Evolutionary conservation across 257 asterid species (phyloP).

Genomic region (Capsicum pubescens): DNA sequence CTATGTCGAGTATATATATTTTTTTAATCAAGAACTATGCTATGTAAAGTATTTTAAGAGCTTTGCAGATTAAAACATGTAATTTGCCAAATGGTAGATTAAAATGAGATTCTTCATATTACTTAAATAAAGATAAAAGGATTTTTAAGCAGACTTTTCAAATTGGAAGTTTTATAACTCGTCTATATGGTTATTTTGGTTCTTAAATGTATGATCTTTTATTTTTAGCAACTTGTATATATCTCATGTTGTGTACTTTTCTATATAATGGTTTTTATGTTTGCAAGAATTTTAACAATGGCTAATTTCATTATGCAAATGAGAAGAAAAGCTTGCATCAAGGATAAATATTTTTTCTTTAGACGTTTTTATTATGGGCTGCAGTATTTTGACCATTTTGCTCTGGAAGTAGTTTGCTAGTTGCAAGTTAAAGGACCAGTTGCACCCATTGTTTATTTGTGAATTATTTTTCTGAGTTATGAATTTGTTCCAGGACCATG

Average conservation of each 20-base stretch:
- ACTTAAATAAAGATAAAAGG: not conserved
- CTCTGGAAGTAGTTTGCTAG: conserved; percentile 1
- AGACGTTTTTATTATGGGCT: not conserved
- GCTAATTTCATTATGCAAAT: not conserved
- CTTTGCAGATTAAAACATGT: no score
- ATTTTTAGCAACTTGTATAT: not conserved
- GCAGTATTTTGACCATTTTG: conserved; percentile 18
- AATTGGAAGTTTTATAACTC: not conserved
- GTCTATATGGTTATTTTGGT: not conserved
- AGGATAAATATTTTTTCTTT: not conserved
- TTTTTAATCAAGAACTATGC: no score
- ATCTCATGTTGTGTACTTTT: not conserved
- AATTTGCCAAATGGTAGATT: no score
- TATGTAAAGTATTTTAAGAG: no score
- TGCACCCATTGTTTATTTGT: not conserved
- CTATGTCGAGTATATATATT: no score
- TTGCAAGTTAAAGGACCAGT: not conserved
- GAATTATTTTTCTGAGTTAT: conserved; percentile 2
- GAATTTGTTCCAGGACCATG: conserved; percentile 59
- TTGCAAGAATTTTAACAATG: not conserved
- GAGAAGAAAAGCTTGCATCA: not conserved
- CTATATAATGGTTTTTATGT: not conserved
- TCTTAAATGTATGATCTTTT: not conserved
- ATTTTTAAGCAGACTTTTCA: not conserved
- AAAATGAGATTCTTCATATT: no score